A percentile compares a stretch with the other conserved stretches of the same genome.
Conservation (phyloP, 768 basidiomycete species). For the Russula earlei region DNA sequence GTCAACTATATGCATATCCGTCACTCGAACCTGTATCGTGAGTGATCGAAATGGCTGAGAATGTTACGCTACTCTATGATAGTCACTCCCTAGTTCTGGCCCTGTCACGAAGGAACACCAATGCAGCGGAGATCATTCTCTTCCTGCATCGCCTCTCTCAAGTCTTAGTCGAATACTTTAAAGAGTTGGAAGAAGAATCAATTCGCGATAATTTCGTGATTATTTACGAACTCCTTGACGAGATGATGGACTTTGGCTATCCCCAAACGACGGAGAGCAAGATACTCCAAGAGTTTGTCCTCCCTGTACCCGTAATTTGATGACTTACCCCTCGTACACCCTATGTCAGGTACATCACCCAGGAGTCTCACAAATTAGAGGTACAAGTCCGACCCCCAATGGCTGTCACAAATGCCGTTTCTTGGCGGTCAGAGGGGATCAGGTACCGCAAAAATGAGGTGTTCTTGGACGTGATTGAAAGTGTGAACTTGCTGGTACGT, state of each 20-base stretch:
- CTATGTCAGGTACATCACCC: slow-evolving; percentile 81
- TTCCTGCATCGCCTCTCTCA: slow-evolving; percentile 91
- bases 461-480: slow-evolving; percentile 96
- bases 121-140: slow-evolving; percentile 92
- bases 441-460: slow-evolving; percentile 98
- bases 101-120: slow-evolving; percentile 89
- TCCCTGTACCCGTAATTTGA: neutral
- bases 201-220: slow-evolving; percentile 99
- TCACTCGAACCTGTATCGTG: slow-evolving; percentile 94
- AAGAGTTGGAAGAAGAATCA: slow-evolving; percentile 97
- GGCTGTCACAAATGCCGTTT: slow-evolving; percentile 97
- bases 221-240: slow-evolving; percentile 96
- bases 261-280: slow-evolving; percentile 99
- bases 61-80: neutral
- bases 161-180: slow-evolving; percentile 97
- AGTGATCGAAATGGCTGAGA: slow-evolving; percentile 27
- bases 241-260: slow-evolving; percentile 99
- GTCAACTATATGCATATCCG: slow-evolving; percentile 99
- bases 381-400: slow-evolving; percentile 78
- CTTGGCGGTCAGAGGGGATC: slow-evolving; percentile 97
- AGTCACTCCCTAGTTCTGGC: slow-evolving; percentile 67
- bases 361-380: slow-evolving; percentile 96
- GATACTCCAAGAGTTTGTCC: slow-evolving; percentile 81
- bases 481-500: slow-evolving; percentile 86
- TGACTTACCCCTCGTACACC: neutral